Percentiles rank a stretch among this genome's conserved stretches.
phyloP scores from a whole-genome alignment of 306 rosid species.

The Lathyrus oleraceus region DNA sequence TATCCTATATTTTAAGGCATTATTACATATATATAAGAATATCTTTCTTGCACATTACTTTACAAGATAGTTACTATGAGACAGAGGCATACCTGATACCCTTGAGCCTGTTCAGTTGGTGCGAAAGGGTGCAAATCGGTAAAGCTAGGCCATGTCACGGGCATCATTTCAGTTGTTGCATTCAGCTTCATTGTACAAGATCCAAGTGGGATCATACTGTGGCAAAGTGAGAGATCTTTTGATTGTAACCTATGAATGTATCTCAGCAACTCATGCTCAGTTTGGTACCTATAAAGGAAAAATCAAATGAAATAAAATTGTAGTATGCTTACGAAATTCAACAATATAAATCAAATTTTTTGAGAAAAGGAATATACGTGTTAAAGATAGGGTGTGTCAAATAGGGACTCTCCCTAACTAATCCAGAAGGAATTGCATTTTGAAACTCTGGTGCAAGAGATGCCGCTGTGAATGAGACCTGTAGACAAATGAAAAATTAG shows the following conservation, averaged over 20 bases:
- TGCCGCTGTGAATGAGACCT: constrained; percentile 92
- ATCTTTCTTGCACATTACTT: neutral
- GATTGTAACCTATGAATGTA: constrained; percentile 77
- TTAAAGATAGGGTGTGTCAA: constrained; percentile 91
- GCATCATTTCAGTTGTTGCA: constrained; percentile 99
- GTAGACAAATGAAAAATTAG: constrained; percentile 30
- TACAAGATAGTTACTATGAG: neutral
- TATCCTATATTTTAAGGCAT: constrained; percentile 25
- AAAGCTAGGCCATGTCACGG: constrained; percentile 93
- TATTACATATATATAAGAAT: constrained; percentile 25
- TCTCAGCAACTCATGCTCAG: constrained; percentile 96
- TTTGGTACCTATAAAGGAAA: constrained; percentile 69
- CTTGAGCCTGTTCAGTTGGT: constrained; percentile 82
- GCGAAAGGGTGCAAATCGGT: constrained; percentile 93
- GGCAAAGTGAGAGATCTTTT: constrained; percentile 91
- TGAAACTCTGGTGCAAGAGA: constrained; percentile 86
- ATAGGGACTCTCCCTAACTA: constrained; percentile 72
- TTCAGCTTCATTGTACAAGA: constrained; percentile 98
- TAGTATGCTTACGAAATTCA: constrained; percentile 34
- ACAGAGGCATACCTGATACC: constrained; percentile 71
- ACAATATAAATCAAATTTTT: constrained; percentile 25
- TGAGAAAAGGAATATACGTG: constrained; percentile 53
- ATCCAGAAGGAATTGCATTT: constrained; percentile 64
- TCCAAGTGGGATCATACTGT: constrained; percentile 99
- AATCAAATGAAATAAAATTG: constrained; percentile 26